A percentile compares a stretch with the other conserved stretches of the same genome.
phyloP scores from a whole-genome alignment of 768 basidiomycete genomes.

The Amanita pallidorosea region DNA sequence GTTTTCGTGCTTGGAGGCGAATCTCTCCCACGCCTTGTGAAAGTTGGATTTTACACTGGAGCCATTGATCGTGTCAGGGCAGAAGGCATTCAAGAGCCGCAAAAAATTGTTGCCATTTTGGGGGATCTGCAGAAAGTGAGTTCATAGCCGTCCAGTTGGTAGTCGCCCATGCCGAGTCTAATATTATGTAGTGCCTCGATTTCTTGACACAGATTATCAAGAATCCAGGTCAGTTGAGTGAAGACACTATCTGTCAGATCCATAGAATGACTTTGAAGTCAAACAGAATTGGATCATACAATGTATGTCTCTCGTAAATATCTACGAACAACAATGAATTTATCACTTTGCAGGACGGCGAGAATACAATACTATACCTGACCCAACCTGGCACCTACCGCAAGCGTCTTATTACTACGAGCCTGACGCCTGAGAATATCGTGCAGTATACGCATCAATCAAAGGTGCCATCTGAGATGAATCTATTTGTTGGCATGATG shows the following conservation, averaged over 20 bases:
- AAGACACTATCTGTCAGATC: not conserved
- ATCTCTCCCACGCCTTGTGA: not conserved
- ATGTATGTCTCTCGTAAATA: not conserved
- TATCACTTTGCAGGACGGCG: not conserved
- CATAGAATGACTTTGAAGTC: not conserved
- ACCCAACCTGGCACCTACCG: not conserved
- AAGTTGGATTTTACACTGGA: not conserved
- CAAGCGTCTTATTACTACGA: conserved; percentile 1
- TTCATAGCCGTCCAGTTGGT: not conserved
- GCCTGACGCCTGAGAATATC: not conserved
- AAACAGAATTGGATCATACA: not conserved
- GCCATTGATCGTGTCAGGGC: not conserved
- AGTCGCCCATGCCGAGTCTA: not conserved
- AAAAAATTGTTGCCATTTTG: not conserved
- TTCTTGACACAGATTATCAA: not conserved
- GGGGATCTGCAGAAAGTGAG: not conserved
- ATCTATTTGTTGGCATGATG: not conserved
- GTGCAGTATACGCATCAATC: not conserved
- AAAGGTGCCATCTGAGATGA: conserved; percentile 1
- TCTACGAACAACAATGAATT: not conserved
- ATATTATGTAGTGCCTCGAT: not conserved
- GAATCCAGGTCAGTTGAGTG: not conserved
- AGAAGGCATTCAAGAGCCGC: not conserved
- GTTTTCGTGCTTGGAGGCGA: not conserved
- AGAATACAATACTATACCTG: not conserved